phyloP scores from a whole-genome alignment of 1,284 basidiomycete genomes.

The Peniophora sp. region DNA sequence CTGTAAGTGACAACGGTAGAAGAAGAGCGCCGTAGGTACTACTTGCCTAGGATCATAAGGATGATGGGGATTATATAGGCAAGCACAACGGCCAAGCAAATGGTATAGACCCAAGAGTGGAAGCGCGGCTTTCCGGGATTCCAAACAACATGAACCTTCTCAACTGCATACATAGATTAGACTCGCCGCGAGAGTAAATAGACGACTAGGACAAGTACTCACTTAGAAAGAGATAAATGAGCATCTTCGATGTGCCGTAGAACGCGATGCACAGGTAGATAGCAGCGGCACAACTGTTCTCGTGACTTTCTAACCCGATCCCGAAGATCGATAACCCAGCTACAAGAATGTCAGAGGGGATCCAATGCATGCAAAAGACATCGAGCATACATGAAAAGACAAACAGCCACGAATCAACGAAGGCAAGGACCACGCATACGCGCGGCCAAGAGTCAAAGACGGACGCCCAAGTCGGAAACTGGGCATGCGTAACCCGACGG shows the following conservation, averaged over 20 bases:
- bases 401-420: conserved; percentile 20
- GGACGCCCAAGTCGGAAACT: conserved; percentile 14
- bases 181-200: neutral
- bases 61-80: conserved; percentile 25
- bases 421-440: conserved; percentile 19
- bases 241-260: conserved; percentile 27
- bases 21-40: neutral
- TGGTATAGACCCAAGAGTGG: conserved; percentile 27
- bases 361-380: conserved; percentile 1
- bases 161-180: conserved; percentile 13
- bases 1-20: neutral
- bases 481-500: conserved; percentile 14
- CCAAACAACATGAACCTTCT: conserved; percentile 31
- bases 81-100: conserved; percentile 20
- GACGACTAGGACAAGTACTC: conserved; percentile 2
- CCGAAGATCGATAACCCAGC: conserved; percentile 30
- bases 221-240: conserved; percentile 33
- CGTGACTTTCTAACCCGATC: conserved; percentile 24
- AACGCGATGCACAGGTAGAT: conserved; percentile 30
- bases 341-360: conserved; percentile 5
- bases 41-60: conserved; percentile 24
- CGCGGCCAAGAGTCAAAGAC: conserved; percentile 17
- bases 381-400: neutral
- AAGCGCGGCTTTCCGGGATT: conserved; percentile 15
- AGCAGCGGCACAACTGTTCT: conserved; percentile 24